A percentile compares a stretch with the other conserved stretches of the same genome.
These are phyloP conservation scores for Naganishia sp. DNA, from an alignment of 1,284 basidiomycete species.

Conservation along the genomic window DNA sequence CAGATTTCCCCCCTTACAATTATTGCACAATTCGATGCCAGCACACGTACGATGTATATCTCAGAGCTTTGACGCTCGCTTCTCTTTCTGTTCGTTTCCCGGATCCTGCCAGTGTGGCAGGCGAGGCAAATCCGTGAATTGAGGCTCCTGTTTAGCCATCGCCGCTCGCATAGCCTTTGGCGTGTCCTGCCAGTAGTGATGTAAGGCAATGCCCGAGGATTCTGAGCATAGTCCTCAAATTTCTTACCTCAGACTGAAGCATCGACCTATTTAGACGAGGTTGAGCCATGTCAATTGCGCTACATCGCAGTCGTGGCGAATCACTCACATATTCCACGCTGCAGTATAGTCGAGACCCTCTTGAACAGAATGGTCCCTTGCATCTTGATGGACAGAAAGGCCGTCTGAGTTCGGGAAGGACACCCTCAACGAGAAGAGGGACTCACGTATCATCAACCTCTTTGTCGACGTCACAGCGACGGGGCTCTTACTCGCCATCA, in stretches of 20 bases:
- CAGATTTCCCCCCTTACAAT: background rate
- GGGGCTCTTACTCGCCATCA: conserved; percentile 76
- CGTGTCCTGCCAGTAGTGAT: conserved; percentile 47
- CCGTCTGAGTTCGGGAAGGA: conserved; percentile 49
- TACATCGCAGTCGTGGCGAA: background rate
- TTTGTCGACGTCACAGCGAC: conserved; percentile 81
- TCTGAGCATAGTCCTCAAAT: background rate
- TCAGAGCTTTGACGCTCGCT: conserved; percentile 5
- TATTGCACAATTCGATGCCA: background rate
- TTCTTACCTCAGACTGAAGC: conserved; percentile 67
- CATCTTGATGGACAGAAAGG: conserved; percentile 54
- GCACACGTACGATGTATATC: background rate
- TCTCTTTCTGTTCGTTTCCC: background rate
- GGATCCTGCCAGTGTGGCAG: conserved; percentile 13
- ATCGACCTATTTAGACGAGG: conserved; percentile 40
- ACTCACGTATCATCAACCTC: conserved; percentile 58
- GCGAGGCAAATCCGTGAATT: conserved; percentile 37
- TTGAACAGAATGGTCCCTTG: conserved; percentile 74
- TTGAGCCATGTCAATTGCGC: background rate
- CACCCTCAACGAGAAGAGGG: no score
- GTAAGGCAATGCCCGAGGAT: conserved; percentile 1
- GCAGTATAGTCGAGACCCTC: conserved; percentile 79
- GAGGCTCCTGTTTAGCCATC: conserved; percentile 51
- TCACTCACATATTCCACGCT: conserved; percentile 65
- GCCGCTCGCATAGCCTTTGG: conserved; percentile 54